A percentile compares a stretch with the other conserved stretches of the same genome.
Conservation (phyloP, 2,329 filamentous ascomycete species). For the Penicillium sp. region DNA sequence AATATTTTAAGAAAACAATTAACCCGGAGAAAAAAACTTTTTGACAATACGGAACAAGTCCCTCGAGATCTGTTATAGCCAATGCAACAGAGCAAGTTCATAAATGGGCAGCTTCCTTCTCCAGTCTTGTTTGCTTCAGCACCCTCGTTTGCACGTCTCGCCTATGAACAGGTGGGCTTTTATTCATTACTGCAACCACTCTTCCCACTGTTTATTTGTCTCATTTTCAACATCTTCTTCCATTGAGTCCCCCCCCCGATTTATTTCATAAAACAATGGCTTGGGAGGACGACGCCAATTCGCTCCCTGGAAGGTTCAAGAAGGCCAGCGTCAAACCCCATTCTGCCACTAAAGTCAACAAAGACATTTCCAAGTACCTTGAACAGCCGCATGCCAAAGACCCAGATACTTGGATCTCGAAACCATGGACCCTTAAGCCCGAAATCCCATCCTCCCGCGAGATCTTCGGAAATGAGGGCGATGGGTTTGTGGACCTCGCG, state of each 20-base stretch:
- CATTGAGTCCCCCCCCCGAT: not conserved
- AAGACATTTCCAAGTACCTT: constrained; percentile 38
- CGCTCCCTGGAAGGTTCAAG: not conserved
- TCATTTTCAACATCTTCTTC: not conserved
- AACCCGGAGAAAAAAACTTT: not conserved
- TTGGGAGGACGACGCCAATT: not conserved
- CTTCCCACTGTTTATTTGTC: not conserved
- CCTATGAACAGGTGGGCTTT: not conserved
- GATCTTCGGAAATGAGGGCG: constrained; percentile 36
- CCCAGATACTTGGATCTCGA: constrained; percentile 37
- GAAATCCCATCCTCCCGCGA: constrained; percentile 49
- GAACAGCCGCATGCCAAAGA: constrained; percentile 21
- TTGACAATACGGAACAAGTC: too few relatives aligned
- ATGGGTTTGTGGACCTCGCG: constrained; percentile 45
- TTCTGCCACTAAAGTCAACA: constrained; percentile 27
- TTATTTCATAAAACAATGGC: not conserved
- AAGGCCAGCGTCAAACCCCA: not conserved
- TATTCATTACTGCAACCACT: not conserved
- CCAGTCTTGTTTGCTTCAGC: too few relatives aligned
- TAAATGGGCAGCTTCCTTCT: not conserved
- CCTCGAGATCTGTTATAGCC: not conserved
- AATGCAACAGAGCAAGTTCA: not conserved
- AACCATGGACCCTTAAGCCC: constrained; percentile 42
- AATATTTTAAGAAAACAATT: not conserved
- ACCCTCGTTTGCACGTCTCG: not conserved